Evolutionary conservation across 306 rosid genomes (phyloP), one percentile per base, ranked within the genome.

Genomic region (Lagenaria siceraria): DNA sequence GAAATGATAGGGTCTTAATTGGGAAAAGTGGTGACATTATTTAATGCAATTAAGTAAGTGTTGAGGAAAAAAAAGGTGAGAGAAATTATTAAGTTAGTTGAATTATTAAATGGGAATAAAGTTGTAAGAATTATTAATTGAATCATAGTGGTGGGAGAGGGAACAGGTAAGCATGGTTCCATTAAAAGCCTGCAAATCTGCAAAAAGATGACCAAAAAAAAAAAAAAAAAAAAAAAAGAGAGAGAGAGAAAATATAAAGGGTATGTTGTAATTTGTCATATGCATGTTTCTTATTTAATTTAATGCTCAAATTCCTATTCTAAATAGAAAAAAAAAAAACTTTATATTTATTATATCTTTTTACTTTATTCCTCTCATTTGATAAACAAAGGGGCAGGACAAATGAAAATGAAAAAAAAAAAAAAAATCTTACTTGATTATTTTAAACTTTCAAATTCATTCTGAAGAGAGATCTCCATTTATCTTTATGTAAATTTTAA

Each of bases 151-250:
- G 55, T 69, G 75, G 75, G 75, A 69, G 75, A 69, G 75, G 75
- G 75, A 43, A 69, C 75, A 69, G 75, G 75, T 69, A 69, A 69
- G 75, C 75, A 69, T 69, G 75, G 75, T 38, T 66, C 75, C 55
- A 69, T 46, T 48, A 71, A 71, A 71, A 71, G 59, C 56, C 76
- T 71, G 24, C 59, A 71, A 71, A 71, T 71, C 76, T 48, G 59
- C 76, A 69, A 13, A 40, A 43, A 69, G 52, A 42, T 66, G 25
- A 64, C 48, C 38, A 3, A 22, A 11, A 24, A 3, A 11, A 12
- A 27, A 52, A 11, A 14, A 51, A 15, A 51, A 5, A 24, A 22
- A 58, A 33, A 33, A 4, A 5, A 33, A 5, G 6, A 5, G 6
- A 54, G 25, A 54, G 25, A 54, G 25, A n/a, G 12, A 54, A 54